Evolutionary conservation across 1,139 yeast genomes (phyloP), one percentile per base, ranked within the genome.

Genomic region (Hansenula sp.): DNA sequence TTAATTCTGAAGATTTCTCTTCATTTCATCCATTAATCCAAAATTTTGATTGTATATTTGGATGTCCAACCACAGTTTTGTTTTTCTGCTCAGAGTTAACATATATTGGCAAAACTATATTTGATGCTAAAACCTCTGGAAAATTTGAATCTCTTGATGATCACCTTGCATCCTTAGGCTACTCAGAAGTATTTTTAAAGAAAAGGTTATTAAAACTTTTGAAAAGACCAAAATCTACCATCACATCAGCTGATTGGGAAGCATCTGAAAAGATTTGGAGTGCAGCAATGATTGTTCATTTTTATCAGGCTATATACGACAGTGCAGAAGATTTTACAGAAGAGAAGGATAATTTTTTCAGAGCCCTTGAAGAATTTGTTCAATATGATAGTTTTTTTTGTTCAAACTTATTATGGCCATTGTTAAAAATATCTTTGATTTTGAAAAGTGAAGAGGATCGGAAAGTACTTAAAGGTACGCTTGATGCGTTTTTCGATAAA

Each of bases 371-470:
- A 9, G 10, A 18, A 6, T 38, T 43, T 20, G 20, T 41, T 12
- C 32, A 13, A 6, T 17, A 25, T 5, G 46, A 41, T 35, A 34
- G 42, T 13, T 41, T 39, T 27, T 43, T 37, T 29, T 41, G 44
- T 30, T 37, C 46, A 4, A 43, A 38, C 35, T 12, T 43, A 3
- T n/a, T 39, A 30, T 41, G 41, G 41, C 46, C 46, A 19, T 17
- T 44, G 5, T 21, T 40, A 9, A 37, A 34, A 16, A 25, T 39
- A 9, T 37, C 37, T 3, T 26, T 29, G 3, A 29, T 37, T 13
- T n/a, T 34, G 6, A 6, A 20, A 1, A 16, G 32, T 8, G 8
- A 11, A 13, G 13, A 32, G 6, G 32, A 36, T 9, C 33, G 39
- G 17, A 24, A 21, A 2, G 28, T 20, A 3, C 13, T 43, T 4